These are phyloP conservation scores for Paralagenidium karlingii DNA, from an alignment of 352 stramenopile species.

Conservation along the genomic window DNA sequence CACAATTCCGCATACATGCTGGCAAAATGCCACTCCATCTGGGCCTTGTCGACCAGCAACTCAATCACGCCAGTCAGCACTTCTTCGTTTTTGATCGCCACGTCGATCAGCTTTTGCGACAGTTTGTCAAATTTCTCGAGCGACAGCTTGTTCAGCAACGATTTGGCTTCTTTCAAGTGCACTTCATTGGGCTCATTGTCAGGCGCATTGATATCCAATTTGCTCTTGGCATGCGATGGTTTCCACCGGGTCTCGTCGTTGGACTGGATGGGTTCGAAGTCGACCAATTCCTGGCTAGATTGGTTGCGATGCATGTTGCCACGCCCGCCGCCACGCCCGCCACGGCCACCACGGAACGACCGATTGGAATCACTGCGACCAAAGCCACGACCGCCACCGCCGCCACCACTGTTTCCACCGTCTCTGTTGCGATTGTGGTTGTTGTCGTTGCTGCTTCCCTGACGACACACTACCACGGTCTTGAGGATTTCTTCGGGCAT, in stretches of 20 bases:
- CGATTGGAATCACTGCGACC: too few species aligned
- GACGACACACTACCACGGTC: constrained; percentile 25
- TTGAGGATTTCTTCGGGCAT: constrained; percentile 39
- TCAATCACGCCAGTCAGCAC: constrained; percentile 84
- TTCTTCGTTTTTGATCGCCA: constrained; percentile 73
- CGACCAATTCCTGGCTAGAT: constrained; percentile 36
- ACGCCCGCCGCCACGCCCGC: constrained; percentile 26
- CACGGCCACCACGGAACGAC: constrained; percentile 22
- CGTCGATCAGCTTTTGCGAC: constrained; percentile 83
- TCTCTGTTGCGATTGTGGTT: too few species aligned
- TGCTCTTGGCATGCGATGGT: constrained; percentile 45
- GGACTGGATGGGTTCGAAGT: constrained; percentile 53
- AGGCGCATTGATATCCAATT: too few species aligned
- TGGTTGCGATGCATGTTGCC: constrained; percentile 26
- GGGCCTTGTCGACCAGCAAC: constrained; percentile 91
- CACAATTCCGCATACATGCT: constrained; percentile 95
- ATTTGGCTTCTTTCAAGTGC: constrained; percentile 77
- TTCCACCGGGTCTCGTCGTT: constrained; percentile 82
- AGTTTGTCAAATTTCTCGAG: constrained; percentile 96
- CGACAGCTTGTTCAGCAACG: constrained; percentile 95
- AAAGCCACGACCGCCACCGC: constrained; percentile 14
- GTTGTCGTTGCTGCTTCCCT: too few species aligned
- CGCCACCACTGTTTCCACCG: constrained; percentile 28
- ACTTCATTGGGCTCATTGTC: constrained; percentile 43
- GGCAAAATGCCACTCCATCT: constrained; percentile 94